A percentile compares a stretch with the other conserved stretches of the same genome.
Conservation (phyloP, 2,329 filamentous ascomycete species). For the Monilinia fructicola region DNA sequence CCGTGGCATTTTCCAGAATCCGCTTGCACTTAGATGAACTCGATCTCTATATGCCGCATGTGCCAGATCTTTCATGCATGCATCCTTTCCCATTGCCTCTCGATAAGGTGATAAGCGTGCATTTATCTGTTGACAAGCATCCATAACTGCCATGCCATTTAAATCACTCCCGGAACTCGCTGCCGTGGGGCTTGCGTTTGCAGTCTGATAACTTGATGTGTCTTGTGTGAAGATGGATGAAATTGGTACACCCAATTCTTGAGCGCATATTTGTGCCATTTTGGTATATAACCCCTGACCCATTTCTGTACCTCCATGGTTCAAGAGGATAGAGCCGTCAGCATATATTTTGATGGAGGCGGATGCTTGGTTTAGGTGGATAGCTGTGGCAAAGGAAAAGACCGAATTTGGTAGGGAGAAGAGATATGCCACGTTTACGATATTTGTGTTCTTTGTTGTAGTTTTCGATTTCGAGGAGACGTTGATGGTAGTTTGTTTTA, state of each 20-base stretch:
- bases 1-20: conserved; percentile 94
- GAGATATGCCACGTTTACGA: conserved; percentile 77
- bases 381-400: conserved; percentile 90
- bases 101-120: conserved; percentile 79
- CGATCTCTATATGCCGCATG: conserved; percentile 92
- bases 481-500: conserved; percentile 68
- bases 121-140: conserved; percentile 87
- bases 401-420: conserved; percentile 90
- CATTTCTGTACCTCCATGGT: conserved; percentile 96
- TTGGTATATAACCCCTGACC: conserved; percentile 92
- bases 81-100: conserved; percentile 71
- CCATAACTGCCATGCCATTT: conserved; percentile 93
- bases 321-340: conserved; percentile 85
- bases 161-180: conserved; percentile 90
- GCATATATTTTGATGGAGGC: conserved; percentile 95
- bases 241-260: conserved; percentile 77
- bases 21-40: conserved; percentile 88
- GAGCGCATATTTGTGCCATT: conserved; percentile 89
- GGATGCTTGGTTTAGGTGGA: conserved; percentile 92
- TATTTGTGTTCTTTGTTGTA: conserved; percentile 87
- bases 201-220: conserved; percentile 89
- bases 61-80: conserved; percentile 82
- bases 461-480: conserved; percentile 64
- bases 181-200: conserved; percentile 87
- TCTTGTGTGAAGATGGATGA: conserved; percentile 85